A percentile compares a stretch with the other conserved stretches of the same genome.
These are phyloP conservation scores for Medicago lupulina DNA, from an alignment of 306 rosid species.

Conservation along the genomic window DNA sequence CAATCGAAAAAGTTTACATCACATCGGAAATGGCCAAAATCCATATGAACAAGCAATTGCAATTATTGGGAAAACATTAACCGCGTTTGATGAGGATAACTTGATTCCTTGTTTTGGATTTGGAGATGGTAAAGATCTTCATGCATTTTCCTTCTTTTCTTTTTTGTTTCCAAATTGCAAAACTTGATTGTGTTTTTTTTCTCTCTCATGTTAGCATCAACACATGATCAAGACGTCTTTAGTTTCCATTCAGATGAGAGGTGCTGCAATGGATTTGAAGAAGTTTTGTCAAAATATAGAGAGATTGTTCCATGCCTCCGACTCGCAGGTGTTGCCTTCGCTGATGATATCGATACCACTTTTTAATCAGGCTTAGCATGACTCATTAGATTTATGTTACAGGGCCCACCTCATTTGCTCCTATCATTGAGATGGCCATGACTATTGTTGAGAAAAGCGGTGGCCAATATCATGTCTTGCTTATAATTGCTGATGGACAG, in stretches of 20 bases:
- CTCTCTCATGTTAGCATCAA: slow-evolving; percentile 58
- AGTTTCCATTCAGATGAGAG: slow-evolving; percentile 65
- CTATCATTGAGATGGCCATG: slow-evolving; percentile 85
- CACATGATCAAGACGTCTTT: slow-evolving; percentile 84
- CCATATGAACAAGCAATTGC: slow-evolving; percentile 90
- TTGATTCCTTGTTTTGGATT: slow-evolving; percentile 92
- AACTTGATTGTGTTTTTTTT: slow-evolving; percentile 21
- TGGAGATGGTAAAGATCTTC: slow-evolving; percentile 75
- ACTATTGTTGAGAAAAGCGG: slow-evolving; percentile 88
- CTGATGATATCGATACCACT: neutral
- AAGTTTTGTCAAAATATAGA: slow-evolving; percentile 70
- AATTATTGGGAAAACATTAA: slow-evolving; percentile 81
- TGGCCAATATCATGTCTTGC: slow-evolving; percentile 91
- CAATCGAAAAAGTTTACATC: slow-evolving; percentile 82
- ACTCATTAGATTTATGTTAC: slow-evolving; percentile 39
- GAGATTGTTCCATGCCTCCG: slow-evolving; percentile 73
- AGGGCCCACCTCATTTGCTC: slow-evolving; percentile 97
- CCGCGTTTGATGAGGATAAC: slow-evolving; percentile 83
- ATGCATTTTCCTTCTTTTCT: slow-evolving; percentile 27
- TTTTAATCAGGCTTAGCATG: slow-evolving; percentile 7
- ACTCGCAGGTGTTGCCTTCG: slow-evolving; percentile 65
- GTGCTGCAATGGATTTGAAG: slow-evolving; percentile 81
- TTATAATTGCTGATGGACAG: slow-evolving; percentile 97
- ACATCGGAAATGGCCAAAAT: slow-evolving; percentile 67
- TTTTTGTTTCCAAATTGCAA: slow-evolving; percentile 13